Base-by-base conservation (phyloP, 2,329 filamentous ascomycete species). In the Stachybotrys chlorohalonatus region DNA sequence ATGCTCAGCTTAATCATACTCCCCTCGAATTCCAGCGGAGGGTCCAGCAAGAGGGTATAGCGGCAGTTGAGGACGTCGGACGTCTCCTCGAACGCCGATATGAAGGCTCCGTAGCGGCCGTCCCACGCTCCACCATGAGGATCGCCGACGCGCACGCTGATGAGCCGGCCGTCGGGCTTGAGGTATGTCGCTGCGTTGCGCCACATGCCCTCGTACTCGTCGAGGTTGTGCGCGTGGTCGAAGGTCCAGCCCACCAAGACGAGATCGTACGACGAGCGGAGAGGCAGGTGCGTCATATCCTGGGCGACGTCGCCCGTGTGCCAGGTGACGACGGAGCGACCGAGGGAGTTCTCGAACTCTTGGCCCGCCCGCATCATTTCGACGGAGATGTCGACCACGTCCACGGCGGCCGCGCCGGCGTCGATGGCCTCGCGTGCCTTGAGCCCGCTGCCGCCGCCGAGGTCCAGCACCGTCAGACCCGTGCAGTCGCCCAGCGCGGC, bases 361-460 rank as follows among this genome's bases (percentile, higher is more conserved):
- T 53, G 45, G 11, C 61, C 66, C 4, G 60, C 46, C 5, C 50
- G 56, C 56, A 68, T 56, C 65, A 66, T 68, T 47, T 55, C 60
- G 0, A 52, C 32, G 4, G 64, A 64, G 39, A 68, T 55, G 53
- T 68, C 66, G 6, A 68, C 62, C 30, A 68, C 59, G 47, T 68
- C 63, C 5, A 68, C 64, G 4, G 52, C 49, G 1, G 39, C 47
- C 8, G 65, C 66, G 2, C 65, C 66, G 9, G 56, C 56, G 7
- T 59, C 56, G 32, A 68, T 39, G 24, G 62, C 66, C 16, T 59
- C 50, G 2, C 64, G 64, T 3, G 65, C 65, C 11, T 61, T 59
- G 1, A 66, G 42, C 1, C 67, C 64, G 13, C 62, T 65, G 48
- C 67, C 67, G 9, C 67, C 65, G 15, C 63, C 67, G 6, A 69